A percentile compares a stretch with the other conserved stretches of the same genome.
phyloP scores from a whole-genome alignment of 192 early-diverging fungal genomes.

The Coemansia sp. region DNA sequence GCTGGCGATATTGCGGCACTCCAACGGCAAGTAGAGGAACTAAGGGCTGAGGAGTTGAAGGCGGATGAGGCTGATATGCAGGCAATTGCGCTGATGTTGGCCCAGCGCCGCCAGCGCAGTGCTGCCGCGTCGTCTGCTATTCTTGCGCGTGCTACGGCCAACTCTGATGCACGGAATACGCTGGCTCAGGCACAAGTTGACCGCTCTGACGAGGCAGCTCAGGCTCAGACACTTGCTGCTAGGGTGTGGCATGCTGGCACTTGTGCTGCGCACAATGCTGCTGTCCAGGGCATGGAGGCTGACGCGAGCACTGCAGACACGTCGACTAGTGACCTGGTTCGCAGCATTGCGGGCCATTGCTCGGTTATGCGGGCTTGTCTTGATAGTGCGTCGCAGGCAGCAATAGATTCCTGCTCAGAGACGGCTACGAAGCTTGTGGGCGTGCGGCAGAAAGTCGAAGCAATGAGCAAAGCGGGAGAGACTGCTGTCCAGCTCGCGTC shows the following conservation, averaged over 20 bases:
- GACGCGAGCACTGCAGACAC: not conserved
- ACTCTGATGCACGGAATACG: not conserved
- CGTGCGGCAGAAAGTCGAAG: not conserved
- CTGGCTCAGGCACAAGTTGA: not conserved
- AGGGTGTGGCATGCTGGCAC: not conserved
- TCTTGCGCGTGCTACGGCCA: not conserved
- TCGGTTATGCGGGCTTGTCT: not conserved
- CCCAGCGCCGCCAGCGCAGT: slow-evolving; percentile 1
- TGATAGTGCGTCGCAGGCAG: not conserved
- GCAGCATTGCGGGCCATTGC: no score
- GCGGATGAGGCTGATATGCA: slow-evolving; percentile 17
- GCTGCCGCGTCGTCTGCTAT: not conserved
- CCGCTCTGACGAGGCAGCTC: not conserved
- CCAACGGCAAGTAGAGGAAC: slow-evolving; percentile 19
- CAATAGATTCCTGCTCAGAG: not conserved
- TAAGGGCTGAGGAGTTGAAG: slow-evolving; percentile 3
- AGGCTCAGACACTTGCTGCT: not conserved
- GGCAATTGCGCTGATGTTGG: slow-evolving; percentile 11
- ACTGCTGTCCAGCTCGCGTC: not conserved
- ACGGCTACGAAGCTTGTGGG: not conserved
- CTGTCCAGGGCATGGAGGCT: not conserved
- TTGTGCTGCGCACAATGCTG: not conserved
- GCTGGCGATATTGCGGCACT: slow-evolving; percentile 13
- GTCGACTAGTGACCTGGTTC: not conserved
- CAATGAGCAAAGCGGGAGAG: not conserved